phyloP scores from a whole-genome alignment of 1,284 basidiomycete genomes.

The Tremellales sp. region DNA sequence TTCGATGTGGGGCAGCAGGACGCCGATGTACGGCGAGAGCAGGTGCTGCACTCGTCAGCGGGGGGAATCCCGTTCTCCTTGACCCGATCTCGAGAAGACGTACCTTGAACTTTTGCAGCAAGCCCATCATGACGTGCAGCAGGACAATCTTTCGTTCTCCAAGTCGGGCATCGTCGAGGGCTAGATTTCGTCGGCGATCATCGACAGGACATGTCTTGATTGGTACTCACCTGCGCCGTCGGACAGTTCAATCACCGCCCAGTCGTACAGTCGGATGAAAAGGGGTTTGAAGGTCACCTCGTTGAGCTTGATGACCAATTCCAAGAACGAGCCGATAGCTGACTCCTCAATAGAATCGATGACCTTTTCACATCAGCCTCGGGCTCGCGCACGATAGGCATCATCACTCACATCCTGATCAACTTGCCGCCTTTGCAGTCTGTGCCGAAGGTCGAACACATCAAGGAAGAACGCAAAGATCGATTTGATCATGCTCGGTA shows the following conservation, averaged over 20 bases:
- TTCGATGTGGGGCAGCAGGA: slow-evolving; percentile 65
- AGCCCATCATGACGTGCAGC: slow-evolving; percentile 63
- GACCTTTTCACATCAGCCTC: slow-evolving; percentile 14
- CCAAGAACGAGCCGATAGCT: slow-evolving; percentile 68
- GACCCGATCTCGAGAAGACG: slow-evolving; percentile 12
- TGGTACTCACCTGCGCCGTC: slow-evolving; percentile 54
- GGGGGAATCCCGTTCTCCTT: background rate
- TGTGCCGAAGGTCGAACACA: slow-evolving; percentile 63
- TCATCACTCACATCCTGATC: slow-evolving; percentile 45
- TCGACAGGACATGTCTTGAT: background rate
- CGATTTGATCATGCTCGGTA: slow-evolving; percentile 66
- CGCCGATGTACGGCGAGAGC: slow-evolving; percentile 85
- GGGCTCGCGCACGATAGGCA: background rate
- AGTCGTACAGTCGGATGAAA: slow-evolving; percentile 89
- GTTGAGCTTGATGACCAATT: slow-evolving; percentile 88
- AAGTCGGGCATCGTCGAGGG: slow-evolving; percentile 27
- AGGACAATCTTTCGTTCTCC: slow-evolving; percentile 60
- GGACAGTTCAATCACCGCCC: slow-evolving; percentile 69
- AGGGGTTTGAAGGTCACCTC: slow-evolving; percentile 89
- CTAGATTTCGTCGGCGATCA: slow-evolving; percentile 5
- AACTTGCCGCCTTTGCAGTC: slow-evolving; percentile 40
- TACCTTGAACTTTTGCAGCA: slow-evolving; percentile 83
- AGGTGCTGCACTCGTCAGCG: slow-evolving; percentile 58
- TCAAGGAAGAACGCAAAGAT: slow-evolving; percentile 79
- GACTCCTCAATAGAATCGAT: slow-evolving; percentile 48